Conservation (phyloP, 257 asterid genomes). For the Gentiana straminea region DNA sequence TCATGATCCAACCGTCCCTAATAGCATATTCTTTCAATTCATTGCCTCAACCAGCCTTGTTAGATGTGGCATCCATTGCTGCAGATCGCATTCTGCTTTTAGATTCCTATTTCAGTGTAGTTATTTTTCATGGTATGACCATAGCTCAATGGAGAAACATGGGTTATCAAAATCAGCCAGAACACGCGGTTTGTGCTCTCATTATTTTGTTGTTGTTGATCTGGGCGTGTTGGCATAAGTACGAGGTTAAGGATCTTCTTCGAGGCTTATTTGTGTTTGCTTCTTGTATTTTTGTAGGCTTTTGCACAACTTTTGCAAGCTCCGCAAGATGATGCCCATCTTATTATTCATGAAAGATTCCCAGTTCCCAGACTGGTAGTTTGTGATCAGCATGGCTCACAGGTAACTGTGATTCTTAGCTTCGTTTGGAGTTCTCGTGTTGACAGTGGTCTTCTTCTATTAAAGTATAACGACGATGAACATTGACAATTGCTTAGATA, state of each 20-base stretch:
- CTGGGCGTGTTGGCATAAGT: background rate
- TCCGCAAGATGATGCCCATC: slow-evolving; percentile 82
- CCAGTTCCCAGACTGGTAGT: slow-evolving; percentile 94
- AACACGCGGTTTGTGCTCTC: slow-evolving; percentile 49
- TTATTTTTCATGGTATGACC: slow-evolving; percentile 94
- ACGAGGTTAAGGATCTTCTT: background rate
- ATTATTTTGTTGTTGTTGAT: background rate
- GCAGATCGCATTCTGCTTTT: slow-evolving; percentile 90
- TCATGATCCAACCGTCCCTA: slow-evolving; percentile 95
- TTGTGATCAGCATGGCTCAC: slow-evolving; percentile 99
- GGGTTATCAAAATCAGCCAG: slow-evolving; percentile 94
- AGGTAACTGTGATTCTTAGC: slow-evolving; percentile 37
- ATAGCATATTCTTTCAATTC: slow-evolving; percentile 79
- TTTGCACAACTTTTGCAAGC: slow-evolving; percentile 81
- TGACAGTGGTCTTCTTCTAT: background rate
- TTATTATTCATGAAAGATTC: slow-evolving; percentile 73
- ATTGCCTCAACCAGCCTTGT: slow-evolving; percentile 80
- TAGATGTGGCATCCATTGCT: slow-evolving; percentile 83
- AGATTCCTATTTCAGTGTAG: slow-evolving; percentile 89
- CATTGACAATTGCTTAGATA: background rate
- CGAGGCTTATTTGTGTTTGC: background rate
- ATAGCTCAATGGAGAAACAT: slow-evolving; percentile 97
- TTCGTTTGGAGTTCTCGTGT: background rate
- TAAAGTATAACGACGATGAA: background rate
- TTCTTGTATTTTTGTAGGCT: slow-evolving; percentile 27